Evolutionary conservation across 345 rosid species (phyloP).

Genomic region (Heritiera littoralis): DNA sequence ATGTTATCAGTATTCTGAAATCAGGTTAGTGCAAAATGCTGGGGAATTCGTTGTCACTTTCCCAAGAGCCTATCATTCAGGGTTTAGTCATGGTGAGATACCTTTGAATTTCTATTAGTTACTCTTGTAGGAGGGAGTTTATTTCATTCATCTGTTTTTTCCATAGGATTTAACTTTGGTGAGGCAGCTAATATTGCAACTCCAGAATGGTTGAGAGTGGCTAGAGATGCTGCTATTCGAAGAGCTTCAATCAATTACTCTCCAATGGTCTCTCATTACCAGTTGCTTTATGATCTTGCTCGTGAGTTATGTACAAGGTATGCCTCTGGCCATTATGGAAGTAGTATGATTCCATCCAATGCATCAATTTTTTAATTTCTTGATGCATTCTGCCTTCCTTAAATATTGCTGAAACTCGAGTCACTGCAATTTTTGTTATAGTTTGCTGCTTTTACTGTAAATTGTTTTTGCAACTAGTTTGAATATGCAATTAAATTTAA

Average conservation of each 20-base stretch:
- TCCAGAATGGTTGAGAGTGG: slow-evolving; percentile 85
- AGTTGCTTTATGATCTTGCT: slow-evolving; percentile 94
- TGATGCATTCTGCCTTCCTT: slow-evolving; percentile 5
- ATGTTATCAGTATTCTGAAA: slow-evolving; percentile 18
- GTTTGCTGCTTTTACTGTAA: neutral
- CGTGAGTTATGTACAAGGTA: slow-evolving; percentile 82
- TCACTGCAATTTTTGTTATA: neutral
- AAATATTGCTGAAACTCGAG: slow-evolving; percentile 15
- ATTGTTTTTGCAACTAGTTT: neutral
- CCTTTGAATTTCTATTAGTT: slow-evolving; percentile 22
- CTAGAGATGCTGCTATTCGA: slow-evolving; percentile 92
- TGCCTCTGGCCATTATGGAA: slow-evolving; percentile 10
- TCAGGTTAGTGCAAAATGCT: slow-evolving; percentile 91
- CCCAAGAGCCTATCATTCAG: slow-evolving; percentile 98
- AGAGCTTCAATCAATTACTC: slow-evolving; percentile 96
- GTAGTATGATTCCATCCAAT: slow-evolving; percentile 14
- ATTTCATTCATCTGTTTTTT: slow-evolving; percentile 17
- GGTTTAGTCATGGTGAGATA: slow-evolving; percentile 91
- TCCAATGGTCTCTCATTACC: slow-evolving; percentile 99
- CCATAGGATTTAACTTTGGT: slow-evolving; percentile 84
- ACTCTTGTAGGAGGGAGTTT: neutral
- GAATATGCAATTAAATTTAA: slow-evolving; percentile 14
- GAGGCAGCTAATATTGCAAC: slow-evolving; percentile 99
- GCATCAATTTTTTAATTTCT: slow-evolving; percentile 13
- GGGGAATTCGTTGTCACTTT: slow-evolving; percentile 96